Percentiles rank a stretch among this genome's conserved stretches.
Conservation (phyloP, 1,139 yeast species). For the Saccharomyces hybrid region DNA sequence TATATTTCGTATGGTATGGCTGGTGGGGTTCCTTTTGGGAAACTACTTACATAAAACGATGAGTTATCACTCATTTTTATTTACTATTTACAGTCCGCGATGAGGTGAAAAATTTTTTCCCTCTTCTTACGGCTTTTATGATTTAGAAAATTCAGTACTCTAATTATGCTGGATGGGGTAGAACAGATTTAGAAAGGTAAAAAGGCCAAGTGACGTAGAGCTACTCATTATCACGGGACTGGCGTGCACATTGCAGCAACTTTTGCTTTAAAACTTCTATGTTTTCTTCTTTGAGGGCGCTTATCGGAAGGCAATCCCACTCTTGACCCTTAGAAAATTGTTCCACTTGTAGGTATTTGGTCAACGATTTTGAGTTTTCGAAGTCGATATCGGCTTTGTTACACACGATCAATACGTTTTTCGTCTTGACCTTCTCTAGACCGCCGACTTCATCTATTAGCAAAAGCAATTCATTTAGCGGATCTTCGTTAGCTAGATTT, state of each 20-base stretch:
- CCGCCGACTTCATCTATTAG: constrained; percentile 72
- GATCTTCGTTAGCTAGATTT: constrained; percentile 57
- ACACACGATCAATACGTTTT: constrained; percentile 70
- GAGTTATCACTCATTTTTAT: neutral
- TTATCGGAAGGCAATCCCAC: constrained; percentile 78
- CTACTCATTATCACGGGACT: too few species aligned
- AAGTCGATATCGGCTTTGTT: constrained; percentile 79
- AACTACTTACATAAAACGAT: neutral
- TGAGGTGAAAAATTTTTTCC: neutral
- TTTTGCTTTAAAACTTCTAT: constrained; percentile 57
- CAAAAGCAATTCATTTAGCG: constrained; percentile 52
- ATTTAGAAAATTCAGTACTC: neutral
- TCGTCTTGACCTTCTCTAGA: constrained; percentile 37
- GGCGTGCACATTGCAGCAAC: constrained; percentile 41
- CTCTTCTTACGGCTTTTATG: neutral
- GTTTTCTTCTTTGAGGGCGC: constrained; percentile 69
- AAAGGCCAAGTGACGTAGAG: too few species aligned
- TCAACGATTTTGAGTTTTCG: constrained; percentile 33
- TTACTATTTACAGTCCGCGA: neutral
- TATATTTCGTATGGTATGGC: neutral
- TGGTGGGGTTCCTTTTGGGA: neutral
- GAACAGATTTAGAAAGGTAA: neutral
- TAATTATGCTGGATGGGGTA: neutral
- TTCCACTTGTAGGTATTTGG: constrained; percentile 38
- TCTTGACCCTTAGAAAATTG: constrained; percentile 36